Base-by-base conservation (phyloP, 1,284 basidiomycete genomes). In the Sporisorium exsertum region DNA sequence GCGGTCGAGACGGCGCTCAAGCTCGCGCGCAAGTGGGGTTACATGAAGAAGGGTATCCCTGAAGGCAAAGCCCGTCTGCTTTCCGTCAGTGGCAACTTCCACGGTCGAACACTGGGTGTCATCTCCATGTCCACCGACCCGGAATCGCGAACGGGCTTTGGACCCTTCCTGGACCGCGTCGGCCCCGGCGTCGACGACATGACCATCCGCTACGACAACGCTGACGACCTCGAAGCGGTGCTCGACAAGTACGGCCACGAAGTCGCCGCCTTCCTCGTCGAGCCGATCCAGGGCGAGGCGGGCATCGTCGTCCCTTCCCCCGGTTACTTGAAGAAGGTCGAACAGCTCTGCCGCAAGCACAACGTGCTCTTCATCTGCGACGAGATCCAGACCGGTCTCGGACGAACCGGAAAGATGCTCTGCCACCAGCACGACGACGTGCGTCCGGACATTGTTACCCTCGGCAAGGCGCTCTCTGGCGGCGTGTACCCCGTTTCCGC, bases 241-340 rank as follows among this genome's bases (percentile, higher is more conserved):
- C 87, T 99, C 40, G 91, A 94, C 76, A 87, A 92, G 61, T 89
- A 95, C 85, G 95, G 96, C 24, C 87, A 92, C 74, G 89, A 93
- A 76, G 91, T 94, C 32, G 95, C 95, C 12, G 96, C 94, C 1
- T 95, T 99, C 88, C 89, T 99, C 66, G 90, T 99, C 9, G 96
- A 99, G 87, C 96, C 96, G 6, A 98, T 99, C 80, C 97, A 99
- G 87, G 96, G 96, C 35, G 96, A 99, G 87, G 96, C 96, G 12
- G 96, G 95, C 24, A 96, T 98, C 81, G 91, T 96, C 61, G 93
- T 99, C 16, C 96, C 96, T 0, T 91, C 92, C n/a, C 89, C 90
- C 27, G 94, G 95, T 8, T 99, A 99, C 87, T 89, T 99, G 49
- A 86, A 89, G 37, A 87, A 90, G 73, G 91, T 92, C 24, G 91